Evolutionary conservation across 1,284 basidiomycete species (phyloP).

Genomic region (Pascua sp.): DNA sequence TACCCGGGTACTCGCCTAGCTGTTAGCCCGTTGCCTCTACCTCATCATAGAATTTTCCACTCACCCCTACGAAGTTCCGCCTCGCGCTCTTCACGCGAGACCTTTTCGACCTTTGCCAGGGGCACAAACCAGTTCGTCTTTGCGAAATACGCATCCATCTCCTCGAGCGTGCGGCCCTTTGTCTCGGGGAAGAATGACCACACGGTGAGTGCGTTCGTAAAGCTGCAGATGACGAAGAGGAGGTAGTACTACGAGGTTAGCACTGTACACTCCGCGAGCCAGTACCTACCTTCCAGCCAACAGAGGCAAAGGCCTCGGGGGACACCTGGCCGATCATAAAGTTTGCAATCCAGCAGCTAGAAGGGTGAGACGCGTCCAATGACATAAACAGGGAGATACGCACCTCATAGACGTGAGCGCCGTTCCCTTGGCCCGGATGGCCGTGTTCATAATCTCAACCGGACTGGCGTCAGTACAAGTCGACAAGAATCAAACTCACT

Average conservation of each 20-base stretch:
- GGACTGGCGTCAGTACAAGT: background rate
- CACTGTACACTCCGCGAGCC: too few species aligned
- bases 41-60: too few species aligned
- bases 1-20: too few species aligned
- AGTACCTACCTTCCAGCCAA: slow-evolving; percentile 38
- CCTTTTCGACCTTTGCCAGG: slow-evolving; percentile 48
- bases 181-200: slow-evolving; percentile 53
- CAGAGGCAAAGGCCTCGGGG: slow-evolving; percentile 43
- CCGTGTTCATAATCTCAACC: slow-evolving; percentile 57
- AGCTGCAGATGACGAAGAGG: slow-evolving; percentile 61
- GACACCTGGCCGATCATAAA: slow-evolving; percentile 46
- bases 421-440: slow-evolving; percentile 61
- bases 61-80: slow-evolving; percentile 39
- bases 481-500: background rate
- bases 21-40: too few species aligned
- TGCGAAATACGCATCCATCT: slow-evolving; percentile 60
- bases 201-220: slow-evolving; percentile 61
- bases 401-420: slow-evolving; percentile 55
- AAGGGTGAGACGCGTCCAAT: too few species aligned
- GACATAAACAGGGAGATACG: too few species aligned
- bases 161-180: slow-evolving; percentile 50
- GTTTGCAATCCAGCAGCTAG: slow-evolving; percentile 54
- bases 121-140: slow-evolving; percentile 56
- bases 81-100: slow-evolving; percentile 52
- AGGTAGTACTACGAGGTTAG: slow-evolving; percentile 48